A percentile compares a stretch with the other conserved stretches of the same genome.
phyloP scores from a whole-genome alignment of 2,329 filamentous ascomycete genomes.

The Colletotrichum paranaense region DNA sequence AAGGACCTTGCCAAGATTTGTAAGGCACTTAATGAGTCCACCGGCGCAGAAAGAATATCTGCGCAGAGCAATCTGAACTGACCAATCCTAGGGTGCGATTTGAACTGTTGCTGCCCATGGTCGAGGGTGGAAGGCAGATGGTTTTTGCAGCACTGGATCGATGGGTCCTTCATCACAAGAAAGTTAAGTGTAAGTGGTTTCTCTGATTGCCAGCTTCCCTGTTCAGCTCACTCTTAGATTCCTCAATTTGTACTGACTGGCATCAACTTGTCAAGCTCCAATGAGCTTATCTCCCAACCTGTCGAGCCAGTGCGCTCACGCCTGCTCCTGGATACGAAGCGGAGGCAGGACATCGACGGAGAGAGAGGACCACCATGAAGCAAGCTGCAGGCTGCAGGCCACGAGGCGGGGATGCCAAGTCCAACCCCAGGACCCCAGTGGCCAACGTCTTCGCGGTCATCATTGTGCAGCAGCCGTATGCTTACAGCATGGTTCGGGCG shows the following conservation, averaged over 20 bases:
- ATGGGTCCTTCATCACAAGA: neutral
- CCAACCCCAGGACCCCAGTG: neutral
- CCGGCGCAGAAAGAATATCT: neutral
- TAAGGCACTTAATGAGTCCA: neutral
- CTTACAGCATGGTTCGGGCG: neutral
- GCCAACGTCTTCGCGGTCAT: conserved; percentile 17
- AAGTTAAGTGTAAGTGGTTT: neutral
- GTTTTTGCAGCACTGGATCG: neutral
- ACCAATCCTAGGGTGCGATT: neutral
- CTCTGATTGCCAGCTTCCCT: neutral
- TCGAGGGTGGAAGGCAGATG: neutral
- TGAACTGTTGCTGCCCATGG: neutral
- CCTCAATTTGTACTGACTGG: neutral
- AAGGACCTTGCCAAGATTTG: neutral
- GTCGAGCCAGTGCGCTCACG: too few relatives aligned
- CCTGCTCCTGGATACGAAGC: neutral
- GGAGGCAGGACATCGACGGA: neutral
- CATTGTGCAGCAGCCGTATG: conserved; percentile 9
- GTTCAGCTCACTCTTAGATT: neutral
- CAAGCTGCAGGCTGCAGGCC: neutral
- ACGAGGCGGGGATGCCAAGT: neutral
- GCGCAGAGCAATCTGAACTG: neutral
- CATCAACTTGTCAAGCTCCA: neutral
- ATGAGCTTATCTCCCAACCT: neutral
- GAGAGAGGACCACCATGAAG: neutral